phyloP scores from a whole-genome alignment of 1,284 basidiomycete genomes.

The Malassezia cuniculi region DNA sequence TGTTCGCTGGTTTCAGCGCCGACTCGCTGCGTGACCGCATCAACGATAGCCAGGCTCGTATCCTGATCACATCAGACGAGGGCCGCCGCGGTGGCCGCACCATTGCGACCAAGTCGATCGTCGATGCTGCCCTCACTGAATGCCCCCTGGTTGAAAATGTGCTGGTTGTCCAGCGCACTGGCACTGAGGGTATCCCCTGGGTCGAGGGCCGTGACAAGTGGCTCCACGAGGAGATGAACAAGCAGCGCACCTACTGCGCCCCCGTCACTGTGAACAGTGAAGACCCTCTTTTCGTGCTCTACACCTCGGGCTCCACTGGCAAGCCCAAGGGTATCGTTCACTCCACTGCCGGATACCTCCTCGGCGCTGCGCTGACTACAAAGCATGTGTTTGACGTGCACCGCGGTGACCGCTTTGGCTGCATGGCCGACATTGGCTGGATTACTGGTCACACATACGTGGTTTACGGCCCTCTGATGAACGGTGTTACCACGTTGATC shows the following conservation, averaged over 20 bases:
- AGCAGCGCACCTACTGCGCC: slow-evolving; percentile 78
- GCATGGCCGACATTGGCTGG: slow-evolving; percentile 99
- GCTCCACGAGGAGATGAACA: slow-evolving; percentile 84
- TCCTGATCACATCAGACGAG: slow-evolving; percentile 91
- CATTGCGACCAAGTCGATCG: slow-evolving; percentile 86
- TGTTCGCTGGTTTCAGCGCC: slow-evolving; percentile 96
- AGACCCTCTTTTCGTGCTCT: slow-evolving; percentile 94
- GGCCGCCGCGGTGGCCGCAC: slow-evolving; percentile 84
- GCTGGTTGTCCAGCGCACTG: slow-evolving; percentile 77
- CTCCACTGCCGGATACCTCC: slow-evolving; percentile 82
- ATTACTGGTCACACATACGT: slow-evolving; percentile 98
- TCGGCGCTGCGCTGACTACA: slow-evolving; percentile 76
- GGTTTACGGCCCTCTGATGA: slow-evolving; percentile 82
- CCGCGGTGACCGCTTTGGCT: slow-evolving; percentile 60
- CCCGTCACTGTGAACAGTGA: slow-evolving; percentile 75
- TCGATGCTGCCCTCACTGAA: slow-evolving; percentile 77
- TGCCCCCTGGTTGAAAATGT: slow-evolving; percentile 79
- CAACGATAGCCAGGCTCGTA: slow-evolving; percentile 73
- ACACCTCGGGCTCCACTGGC: slow-evolving; percentile 83
- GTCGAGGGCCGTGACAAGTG: slow-evolving; percentile 75
- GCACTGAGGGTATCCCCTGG: slow-evolving; percentile 63
- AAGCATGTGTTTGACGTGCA: slow-evolving; percentile 97
- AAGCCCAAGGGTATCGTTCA: slow-evolving; percentile 97
- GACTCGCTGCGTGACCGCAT: slow-evolving; percentile 89
- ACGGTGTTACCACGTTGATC: slow-evolving; percentile 80